Base-by-base conservation (phyloP, 108 stramenopile genomes). In the Nitzschia sp. region DNA sequence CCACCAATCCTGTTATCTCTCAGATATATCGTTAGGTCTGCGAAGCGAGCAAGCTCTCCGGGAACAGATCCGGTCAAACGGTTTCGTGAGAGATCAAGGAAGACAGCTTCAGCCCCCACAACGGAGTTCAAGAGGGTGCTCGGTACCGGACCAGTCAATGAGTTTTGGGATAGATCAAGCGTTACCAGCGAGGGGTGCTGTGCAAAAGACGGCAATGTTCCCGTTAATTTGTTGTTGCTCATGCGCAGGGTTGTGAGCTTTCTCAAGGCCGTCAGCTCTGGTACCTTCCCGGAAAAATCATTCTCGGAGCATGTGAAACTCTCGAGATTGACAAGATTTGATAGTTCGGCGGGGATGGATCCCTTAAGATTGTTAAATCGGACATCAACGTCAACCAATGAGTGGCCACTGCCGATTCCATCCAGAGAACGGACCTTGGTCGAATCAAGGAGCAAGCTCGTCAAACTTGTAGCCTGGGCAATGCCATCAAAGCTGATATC, bases 401-500 rank as follows among this genome's bases (percentile, higher is more conserved):
- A 68, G 22, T 69, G 27, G 1, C 83, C 89, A 31, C 71, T 47
- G 3, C 77, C 88, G 26, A 94, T 69, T 65, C 90, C 92, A 26
- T 75, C 58, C 16, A 91, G 58, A 25, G 88, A 85, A n/a, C 58
- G 61, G 19, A 91, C 48, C n/a, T 84, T 83, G 23, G 92, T 94
- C 23, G 87, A 73, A 52, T 91, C 92, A 31, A 94, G 80, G 22
- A 79, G 80, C 36, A 94, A 75, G 52, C 81, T 86, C 31, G 72
- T 68, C 5, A 94, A 76, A 36, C 76, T 85, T 21, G 64, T 59
- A 1, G 92, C 92, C 36, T 83, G 69, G 47, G 61, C 88, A 63
- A 94, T 94, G 36, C 88, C 90, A 8, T 82, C 80, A 64, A 94
- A 91, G 60, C 77, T 84, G 46, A 91, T 80, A 26, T 79, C 58